Base-by-base conservation (phyloP, 441 rosid genomes). In the Eutrema salsugineum region DNA sequence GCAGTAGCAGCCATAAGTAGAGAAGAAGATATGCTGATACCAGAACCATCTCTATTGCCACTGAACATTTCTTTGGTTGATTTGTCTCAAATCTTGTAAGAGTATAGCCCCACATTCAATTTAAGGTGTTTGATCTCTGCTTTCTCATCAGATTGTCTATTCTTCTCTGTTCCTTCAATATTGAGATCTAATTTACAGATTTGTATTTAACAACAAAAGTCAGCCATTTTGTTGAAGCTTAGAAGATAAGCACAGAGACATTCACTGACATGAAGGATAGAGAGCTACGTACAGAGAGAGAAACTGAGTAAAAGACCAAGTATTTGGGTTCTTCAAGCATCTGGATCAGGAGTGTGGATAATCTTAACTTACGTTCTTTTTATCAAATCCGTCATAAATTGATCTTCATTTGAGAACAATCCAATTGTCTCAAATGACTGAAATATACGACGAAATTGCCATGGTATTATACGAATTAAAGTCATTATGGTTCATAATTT, bases 1-100 rank as follows among this genome's bases (percentile, higher is more conserved):
- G 74, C 74, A 67, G 78, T 73, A 74, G 49, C 68, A 63, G 79
- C 65, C 89, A 74, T 51, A 89, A 83, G 72, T 86, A 84, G 83
- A 66, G 50, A n/a, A n/a, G 63, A 76, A 48, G 19, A 24, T 71
- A 1, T 40, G 46, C 42, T 32, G 62, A 42, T 19, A n/a, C 19
- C 10, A 51, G 1, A 53, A 32, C 20, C 14, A 33, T 54, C 22
- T 54, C 70, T 63, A 24, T 64, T 44, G 64, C 62, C 35, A 55
- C 19, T 54, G 70, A 63, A 36, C 16, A 55, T 46, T 72, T 32
- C 55, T 60, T 65, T 61, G 55, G 63, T 63, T 71, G 63, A 63
- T 63, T 53, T 63, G 11, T 54, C 70, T 71, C 61, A 71, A 51
- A 62, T 71, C 46, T 40, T 69, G 14, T 17, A 62, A 60, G 27